Percentiles rank a stretch among this genome's conserved stretches.
These are phyloP conservation scores for Aphanomyces euteiches DNA, from an alignment of 352 stramenopile genomes.

Conservation along the genomic window DNA sequence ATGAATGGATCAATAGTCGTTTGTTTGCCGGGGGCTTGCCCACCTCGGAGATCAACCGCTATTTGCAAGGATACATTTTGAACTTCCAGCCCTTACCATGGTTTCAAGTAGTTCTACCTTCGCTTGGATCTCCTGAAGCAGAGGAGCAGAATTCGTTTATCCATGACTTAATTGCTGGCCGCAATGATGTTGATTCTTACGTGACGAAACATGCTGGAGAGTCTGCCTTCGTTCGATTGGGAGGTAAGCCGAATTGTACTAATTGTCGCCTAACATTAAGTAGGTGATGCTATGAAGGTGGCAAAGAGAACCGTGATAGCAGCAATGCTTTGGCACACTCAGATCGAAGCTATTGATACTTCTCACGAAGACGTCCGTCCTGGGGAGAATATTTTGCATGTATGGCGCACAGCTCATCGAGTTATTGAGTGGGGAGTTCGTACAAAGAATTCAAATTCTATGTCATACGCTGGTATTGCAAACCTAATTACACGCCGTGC, in stretches of 20 bases:
- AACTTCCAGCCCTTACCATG: conserved; percentile 48
- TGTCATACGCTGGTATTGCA: conserved; percentile 74
- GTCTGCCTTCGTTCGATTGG: conserved; percentile 72
- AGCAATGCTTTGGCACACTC: conserved; percentile 86
- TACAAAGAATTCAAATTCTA: conserved; percentile 85
- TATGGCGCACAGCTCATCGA: conserved; percentile 82
- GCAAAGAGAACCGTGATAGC: conserved; percentile 77
- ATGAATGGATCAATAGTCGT: conserved; percentile 71
- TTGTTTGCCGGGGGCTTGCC: conserved; percentile 75
- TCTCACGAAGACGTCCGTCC: conserved; percentile 67
- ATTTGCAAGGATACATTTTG: conserved; percentile 54
- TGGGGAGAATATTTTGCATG: conserved; percentile 86
- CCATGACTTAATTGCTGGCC: conserved; percentile 63
- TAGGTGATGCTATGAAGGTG: conserved; percentile 79
- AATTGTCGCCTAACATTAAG: background rate
- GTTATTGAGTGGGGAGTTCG: conserved; percentile 88
- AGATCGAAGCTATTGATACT: conserved; percentile 25
- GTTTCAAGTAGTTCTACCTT: conserved; percentile 28
- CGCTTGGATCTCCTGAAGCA: conserved; percentile 9
- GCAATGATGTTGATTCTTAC: conserved; percentile 69
- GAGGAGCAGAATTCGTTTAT: conserved; percentile 47
- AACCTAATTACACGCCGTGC: conserved; percentile 79
- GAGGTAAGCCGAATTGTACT: conserved; percentile 31
- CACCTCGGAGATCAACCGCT: conserved; percentile 42
- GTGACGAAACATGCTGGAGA: conserved; percentile 80